Base-by-base conservation (phyloP, 495 filamentous ascomycete species). In the Penicillium herquei region DNA sequence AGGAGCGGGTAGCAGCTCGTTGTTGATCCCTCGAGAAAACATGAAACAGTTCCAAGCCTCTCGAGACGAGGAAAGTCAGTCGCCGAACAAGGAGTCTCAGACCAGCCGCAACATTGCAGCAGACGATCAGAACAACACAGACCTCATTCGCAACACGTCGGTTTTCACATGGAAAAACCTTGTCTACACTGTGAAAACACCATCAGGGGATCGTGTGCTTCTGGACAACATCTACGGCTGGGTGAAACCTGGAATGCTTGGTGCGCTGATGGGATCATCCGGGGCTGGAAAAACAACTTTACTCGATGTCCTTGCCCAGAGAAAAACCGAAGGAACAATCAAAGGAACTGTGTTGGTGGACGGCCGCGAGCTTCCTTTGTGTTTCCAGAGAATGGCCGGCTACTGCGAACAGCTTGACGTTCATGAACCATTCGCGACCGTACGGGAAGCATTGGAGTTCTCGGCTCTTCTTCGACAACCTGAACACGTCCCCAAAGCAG, bases 281-380 rank as follows among this genome's bases (percentile, higher is more conserved):
- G 84, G 84, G 14, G 84, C 83, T n/a, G 81, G 84, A 65, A 37
- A 37, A 37, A 37, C 12, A 37, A 9, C 34, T 9, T 37, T 86
- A 3, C 67, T 81, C 7, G 76, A 81, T 54, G 73, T 78, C 0
- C 60, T 80, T 30, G 71, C 73, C 2, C 87, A 88, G 57, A 84
- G 92, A 63, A 90, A 87, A 39, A 88, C 87, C 0, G 89, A 90
- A 78, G 92, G 92, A 9, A 88, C 93, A 3, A 90, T 97, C 52
- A 82, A 81, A 3, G 92, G 92, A 16, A 87, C 91, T 51, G 88
- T 95, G 79, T 70, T 94, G 12, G 90, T 97, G 12, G 89, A 96
- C 58, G 92, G 90, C 1, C 81, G 79, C 18, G 87, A 81, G 13
- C 81, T 89, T 14, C 88, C 92, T 49, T 75, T 81, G 5, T 91